phyloP scores from a whole-genome alignment of 2,329 filamentous ascomycete genomes.

The Cytospora chrysosperma region DNA sequence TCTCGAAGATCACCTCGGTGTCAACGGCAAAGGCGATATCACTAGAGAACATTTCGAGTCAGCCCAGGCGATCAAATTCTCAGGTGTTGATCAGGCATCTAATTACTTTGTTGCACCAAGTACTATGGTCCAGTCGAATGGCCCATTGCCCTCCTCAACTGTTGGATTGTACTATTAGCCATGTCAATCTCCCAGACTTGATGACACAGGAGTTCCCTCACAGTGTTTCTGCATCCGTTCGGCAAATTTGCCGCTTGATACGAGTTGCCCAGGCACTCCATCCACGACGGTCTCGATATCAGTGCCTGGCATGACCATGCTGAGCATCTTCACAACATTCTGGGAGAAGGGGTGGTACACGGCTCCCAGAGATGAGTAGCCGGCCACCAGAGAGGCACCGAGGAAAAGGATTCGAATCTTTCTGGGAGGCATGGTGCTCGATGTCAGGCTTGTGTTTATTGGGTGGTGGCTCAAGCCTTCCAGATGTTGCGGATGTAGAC shows the following conservation, averaged over 20 bases:
- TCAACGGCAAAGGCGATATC: slow-evolving; percentile 48
- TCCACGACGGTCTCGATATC: slow-evolving; percentile 25
- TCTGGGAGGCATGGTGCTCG: background rate
- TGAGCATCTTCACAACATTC: slow-evolving; percentile 15
- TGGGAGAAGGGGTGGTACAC: slow-evolving; percentile 16
- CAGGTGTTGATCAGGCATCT: background rate
- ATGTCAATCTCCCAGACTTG: too few relatives aligned
- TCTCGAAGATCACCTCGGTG: slow-evolving; percentile 45
- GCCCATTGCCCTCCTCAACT: slow-evolving; percentile 19
- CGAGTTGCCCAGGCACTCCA: slow-evolving; percentile 31
- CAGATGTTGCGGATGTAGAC: too few relatives aligned
- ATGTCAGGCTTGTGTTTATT: background rate
- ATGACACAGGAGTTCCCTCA: slow-evolving; percentile 15
- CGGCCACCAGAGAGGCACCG: slow-evolving; percentile 18
- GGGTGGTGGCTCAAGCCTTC: too few relatives aligned
- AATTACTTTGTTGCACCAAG: slow-evolving; percentile 66
- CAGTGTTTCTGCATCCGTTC: slow-evolving; percentile 31
- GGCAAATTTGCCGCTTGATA: slow-evolving; percentile 27
- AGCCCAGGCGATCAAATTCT: background rate
- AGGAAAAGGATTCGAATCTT: slow-evolving; percentile 18
- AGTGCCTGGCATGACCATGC: slow-evolving; percentile 8
- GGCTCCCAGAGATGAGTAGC: slow-evolving; percentile 13
- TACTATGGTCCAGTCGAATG: slow-evolving; percentile 61
- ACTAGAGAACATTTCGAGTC: slow-evolving; percentile 28
- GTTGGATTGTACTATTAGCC: background rate